Evolutionary conservation across 768 basidiomycete genomes (phyloP).

Genomic region (Rhizopogon rudus): DNA sequence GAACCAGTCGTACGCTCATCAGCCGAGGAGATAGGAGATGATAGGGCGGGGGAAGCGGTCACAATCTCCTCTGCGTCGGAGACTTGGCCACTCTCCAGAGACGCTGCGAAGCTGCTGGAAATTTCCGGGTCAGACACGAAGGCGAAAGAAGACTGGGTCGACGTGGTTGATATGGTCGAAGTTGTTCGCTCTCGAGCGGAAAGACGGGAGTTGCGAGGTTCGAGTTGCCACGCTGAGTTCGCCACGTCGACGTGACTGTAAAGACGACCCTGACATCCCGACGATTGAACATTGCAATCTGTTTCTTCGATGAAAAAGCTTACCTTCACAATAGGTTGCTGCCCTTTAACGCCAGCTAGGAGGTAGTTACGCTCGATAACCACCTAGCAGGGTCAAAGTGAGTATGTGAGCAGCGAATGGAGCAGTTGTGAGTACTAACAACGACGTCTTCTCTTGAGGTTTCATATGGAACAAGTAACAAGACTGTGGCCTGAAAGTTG

Average conservation of each 20-base stretch:
- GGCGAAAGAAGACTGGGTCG: conserved; percentile 78
- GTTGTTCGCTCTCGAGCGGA: conserved; percentile 68
- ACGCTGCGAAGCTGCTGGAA: conserved; percentile 80
- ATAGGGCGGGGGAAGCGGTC: conserved; percentile 49
- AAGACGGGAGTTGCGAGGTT: conserved; percentile 42
- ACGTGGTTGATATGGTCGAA: conserved; percentile 69
- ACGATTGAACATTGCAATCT: neutral
- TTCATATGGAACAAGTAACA: conserved; percentile 68
- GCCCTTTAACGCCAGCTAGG: conserved; percentile 68
- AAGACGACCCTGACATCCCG: conserved; percentile 53
- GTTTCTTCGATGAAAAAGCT: conserved; percentile 11
- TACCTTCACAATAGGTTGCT: conserved; percentile 71
- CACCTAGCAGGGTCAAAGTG: conserved; percentile 39
- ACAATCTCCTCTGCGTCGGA: conserved; percentile 68
- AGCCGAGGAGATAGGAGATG: conserved; percentile 58
- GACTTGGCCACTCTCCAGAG: conserved; percentile 66
- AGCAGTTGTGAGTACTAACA: conserved; percentile 34
- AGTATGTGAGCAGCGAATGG: neutral
- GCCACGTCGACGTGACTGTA: conserved; percentile 65
- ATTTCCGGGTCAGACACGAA: conserved; percentile 82
- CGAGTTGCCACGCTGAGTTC: conserved; percentile 76
- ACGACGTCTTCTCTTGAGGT: conserved; percentile 68
- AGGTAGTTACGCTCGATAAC: conserved; percentile 67
- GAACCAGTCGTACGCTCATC: conserved; percentile 36
- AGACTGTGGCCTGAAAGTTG: conserved; percentile 59